A percentile compares a stretch with the other conserved stretches of the same genome.
Conservation (phyloP, 1,139 yeast genomes). For the Eremothecium coryli region DNA sequence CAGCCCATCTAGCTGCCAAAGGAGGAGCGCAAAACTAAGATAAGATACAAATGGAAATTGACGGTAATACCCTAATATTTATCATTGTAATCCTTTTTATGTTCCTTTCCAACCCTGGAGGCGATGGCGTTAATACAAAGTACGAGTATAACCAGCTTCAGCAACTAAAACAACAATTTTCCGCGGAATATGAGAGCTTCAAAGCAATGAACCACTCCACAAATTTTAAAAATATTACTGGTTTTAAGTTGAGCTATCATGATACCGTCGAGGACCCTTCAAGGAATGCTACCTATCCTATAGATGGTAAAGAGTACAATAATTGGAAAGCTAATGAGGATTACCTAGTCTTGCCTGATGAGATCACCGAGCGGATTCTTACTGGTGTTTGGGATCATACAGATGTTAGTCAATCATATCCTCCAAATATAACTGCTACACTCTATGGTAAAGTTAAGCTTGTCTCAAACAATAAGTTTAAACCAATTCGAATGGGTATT, state of each 20-base stretch:
- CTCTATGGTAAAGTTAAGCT: constrained; percentile 21
- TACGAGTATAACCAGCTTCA: constrained; percentile 28
- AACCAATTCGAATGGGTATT: constrained; percentile 24
- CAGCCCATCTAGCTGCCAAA: too few species aligned
- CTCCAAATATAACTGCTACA: constrained; percentile 27
- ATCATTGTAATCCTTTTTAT: constrained; percentile 24
- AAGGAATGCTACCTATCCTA: constrained; percentile 47
- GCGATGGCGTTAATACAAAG: constrained; percentile 39
- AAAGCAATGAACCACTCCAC: constrained; percentile 36
- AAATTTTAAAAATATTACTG: constrained; percentile 70
- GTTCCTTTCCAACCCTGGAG: constrained; percentile 54
- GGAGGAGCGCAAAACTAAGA: too few species aligned
- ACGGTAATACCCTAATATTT: constrained; percentile 26
- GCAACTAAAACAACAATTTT: constrained; percentile 18
- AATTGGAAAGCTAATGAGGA: constrained; percentile 49
- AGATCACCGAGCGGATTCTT: constrained; percentile 34
- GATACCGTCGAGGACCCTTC: constrained; percentile 42
- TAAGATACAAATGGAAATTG: constrained; percentile 23
- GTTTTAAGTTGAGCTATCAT: constrained; percentile 52
- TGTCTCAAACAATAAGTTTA: constrained; percentile 15
- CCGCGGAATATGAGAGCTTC: constrained; percentile 30
- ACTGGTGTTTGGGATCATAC: constrained; percentile 19
- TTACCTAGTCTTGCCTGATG: constrained; percentile 53
- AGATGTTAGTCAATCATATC: constrained; percentile 14
- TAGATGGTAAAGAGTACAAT: constrained; percentile 36